These are phyloP conservation scores for Parmelia sp. DNA, from an alignment of 495 filamentous ascomycete genomes.

Conservation along the genomic window DNA sequence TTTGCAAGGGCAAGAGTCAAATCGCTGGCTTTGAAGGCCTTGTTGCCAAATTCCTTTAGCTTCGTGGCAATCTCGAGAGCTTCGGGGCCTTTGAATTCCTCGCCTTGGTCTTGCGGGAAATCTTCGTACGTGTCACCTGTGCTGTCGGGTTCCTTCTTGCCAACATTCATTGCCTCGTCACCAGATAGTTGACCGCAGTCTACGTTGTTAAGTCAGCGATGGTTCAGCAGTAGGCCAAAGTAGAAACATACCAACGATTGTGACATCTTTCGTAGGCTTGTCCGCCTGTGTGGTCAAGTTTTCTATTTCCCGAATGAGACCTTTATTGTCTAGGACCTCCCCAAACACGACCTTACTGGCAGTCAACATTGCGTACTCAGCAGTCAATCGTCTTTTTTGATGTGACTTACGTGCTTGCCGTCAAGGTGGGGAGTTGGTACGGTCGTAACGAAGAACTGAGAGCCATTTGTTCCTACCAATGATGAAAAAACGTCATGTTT, in stretches of 20 bases:
- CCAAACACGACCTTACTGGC: constrained; percentile 41
- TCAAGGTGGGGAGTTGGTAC: constrained; percentile 90
- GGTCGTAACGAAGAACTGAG: constrained; percentile 97
- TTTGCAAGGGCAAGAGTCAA: constrained; percentile 71
- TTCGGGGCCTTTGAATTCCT: constrained; percentile 53
- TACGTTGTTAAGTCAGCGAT: constrained; percentile 1
- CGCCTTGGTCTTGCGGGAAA: constrained; percentile 79
- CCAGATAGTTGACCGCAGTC: constrained; percentile 83
- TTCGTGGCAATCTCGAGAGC: constrained; percentile 75
- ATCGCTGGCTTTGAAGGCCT: constrained; percentile 77
- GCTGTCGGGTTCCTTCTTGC: constrained; percentile 60
- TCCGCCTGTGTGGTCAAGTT: constrained; percentile 73
- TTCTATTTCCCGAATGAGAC: constrained; percentile 83
- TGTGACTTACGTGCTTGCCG: constrained; percentile 66
- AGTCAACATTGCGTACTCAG: not conserved
- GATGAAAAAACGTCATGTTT: not conserved
- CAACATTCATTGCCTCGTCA: constrained; percentile 55
- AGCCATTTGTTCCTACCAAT: constrained; percentile 70
- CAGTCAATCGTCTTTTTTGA: not conserved
- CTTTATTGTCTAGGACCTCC: constrained; percentile 74
- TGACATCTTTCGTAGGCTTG: constrained; percentile 68
- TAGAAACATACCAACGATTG: constrained; percentile 50
- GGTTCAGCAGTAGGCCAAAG: not conserved
- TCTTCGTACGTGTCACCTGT: constrained; percentile 94
- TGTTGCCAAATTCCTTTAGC: constrained; percentile 87